Conservation (phyloP, 768 basidiomycete genomes). For the Amanita polypyramis region DNA sequence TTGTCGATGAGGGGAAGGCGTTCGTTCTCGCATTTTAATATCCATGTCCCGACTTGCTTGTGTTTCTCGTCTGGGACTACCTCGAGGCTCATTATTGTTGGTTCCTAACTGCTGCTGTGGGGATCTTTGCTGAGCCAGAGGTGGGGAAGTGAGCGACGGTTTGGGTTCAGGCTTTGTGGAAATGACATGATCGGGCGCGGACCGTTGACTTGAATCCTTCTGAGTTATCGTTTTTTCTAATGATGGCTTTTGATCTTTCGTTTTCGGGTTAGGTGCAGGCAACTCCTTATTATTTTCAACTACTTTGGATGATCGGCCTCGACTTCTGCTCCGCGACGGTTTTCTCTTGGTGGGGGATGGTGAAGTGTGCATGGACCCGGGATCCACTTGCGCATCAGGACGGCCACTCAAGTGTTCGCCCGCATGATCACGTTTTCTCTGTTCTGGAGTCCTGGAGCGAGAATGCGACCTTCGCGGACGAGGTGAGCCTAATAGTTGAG, state of each 20-base stretch:
- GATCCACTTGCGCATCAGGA: neutral
- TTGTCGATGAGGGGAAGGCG: constrained; percentile 17
- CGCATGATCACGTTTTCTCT: neutral
- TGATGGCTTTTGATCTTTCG: neutral
- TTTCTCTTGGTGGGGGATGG: neutral
- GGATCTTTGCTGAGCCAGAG: neutral
- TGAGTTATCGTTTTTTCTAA: neutral
- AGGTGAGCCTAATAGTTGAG: constrained; percentile 4
- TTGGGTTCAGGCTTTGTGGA: neutral
- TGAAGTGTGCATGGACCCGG: neutral
- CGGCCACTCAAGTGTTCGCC: neutral
- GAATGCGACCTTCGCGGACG: neutral
- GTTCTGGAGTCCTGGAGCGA: constrained; percentile 1
- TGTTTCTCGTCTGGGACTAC: constrained; percentile 12
- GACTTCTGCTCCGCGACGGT: neutral
- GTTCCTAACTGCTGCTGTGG: neutral
- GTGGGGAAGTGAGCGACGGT: neutral
- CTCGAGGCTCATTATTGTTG: constrained; percentile 9
- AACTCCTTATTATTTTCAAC: neutral
- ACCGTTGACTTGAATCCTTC: neutral
- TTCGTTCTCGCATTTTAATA: constrained; percentile 12
- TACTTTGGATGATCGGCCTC: neutral
- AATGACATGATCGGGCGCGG: neutral
- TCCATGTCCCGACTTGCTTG: constrained; percentile 10
- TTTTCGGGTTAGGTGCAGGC: neutral